Evolutionary conservation across 805 yeast genomes (phyloP).

Genomic region (Yamadazyma phyllophila): DNA sequence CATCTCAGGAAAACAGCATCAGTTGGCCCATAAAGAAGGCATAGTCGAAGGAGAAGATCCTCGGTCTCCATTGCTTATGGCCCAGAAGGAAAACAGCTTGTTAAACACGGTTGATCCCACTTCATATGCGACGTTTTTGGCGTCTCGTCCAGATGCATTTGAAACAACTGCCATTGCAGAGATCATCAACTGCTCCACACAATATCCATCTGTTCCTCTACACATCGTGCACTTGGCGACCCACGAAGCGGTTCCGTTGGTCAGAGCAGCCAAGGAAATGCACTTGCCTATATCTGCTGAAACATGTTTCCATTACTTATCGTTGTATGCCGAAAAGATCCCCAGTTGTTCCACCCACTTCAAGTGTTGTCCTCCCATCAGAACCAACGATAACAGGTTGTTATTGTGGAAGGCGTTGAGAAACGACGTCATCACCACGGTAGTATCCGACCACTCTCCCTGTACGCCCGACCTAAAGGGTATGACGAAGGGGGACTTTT

Average conservation of each 20-base stretch:
- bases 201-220: conserved; percentile 59
- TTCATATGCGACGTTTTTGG: conserved; percentile 67
- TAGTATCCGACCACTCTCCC: conserved; percentile 94
- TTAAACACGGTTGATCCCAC: conserved; percentile 55
- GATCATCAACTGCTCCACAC: conserved; percentile 60
- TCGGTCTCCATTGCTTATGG: conserved; percentile 30
- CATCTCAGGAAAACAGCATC: conserved; percentile 44
- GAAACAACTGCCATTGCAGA: conserved; percentile 82
- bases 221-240: conserved; percentile 93
- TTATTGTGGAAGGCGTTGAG: conserved; percentile 77
- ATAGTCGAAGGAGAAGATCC: conserved; percentile 18
- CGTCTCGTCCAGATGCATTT: conserved; percentile 84
- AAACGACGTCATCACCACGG: conserved; percentile 67
- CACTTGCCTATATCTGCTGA: conserved; percentile 76
- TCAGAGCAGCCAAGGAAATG: conserved; percentile 59
- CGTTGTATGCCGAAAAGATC: conserved; percentile 74
- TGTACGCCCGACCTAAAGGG: conserved; percentile 91
- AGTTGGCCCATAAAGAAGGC: conserved; percentile 26
- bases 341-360: conserved; percentile 76
- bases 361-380: conserved; percentile 95
- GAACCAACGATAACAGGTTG: conserved; percentile 68
- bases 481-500: conserved; percentile 78
- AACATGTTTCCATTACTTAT: conserved; percentile 90
- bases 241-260: conserved; percentile 73
- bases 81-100: conserved; percentile 39